Evolutionary conservation across 2,329 filamentous ascomycete genomes (phyloP).

Genomic region (Chalara sp.): DNA sequence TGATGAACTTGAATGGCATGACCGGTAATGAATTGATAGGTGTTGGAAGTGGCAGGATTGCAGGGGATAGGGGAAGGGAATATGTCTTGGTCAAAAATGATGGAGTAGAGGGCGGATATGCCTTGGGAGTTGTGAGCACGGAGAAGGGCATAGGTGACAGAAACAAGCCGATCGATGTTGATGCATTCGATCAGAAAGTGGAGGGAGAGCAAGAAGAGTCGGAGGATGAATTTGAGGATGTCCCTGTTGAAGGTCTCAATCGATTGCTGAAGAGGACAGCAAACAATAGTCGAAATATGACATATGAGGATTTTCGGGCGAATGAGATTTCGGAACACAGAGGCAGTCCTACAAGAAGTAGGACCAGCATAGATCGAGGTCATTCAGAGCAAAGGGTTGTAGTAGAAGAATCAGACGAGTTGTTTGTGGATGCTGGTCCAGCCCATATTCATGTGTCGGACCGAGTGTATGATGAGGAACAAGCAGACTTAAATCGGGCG

Average conservation of each 20-base stretch:
- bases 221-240: constrained; percentile 46
- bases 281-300: constrained; percentile 14
- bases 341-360: neutral
- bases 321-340: constrained; percentile 21
- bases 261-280: constrained; percentile 23
- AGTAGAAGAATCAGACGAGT: constrained; percentile 17
- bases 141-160: constrained; percentile 72
- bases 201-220: constrained; percentile 54
- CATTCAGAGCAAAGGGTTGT: constrained; percentile 5
- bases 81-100: constrained; percentile 97
- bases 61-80: constrained; percentile 82
- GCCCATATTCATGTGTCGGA: constrained; percentile 3
- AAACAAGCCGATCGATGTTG: constrained; percentile 89
- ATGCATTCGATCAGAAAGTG: constrained; percentile 54
- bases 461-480: constrained; percentile 5
- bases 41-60: constrained; percentile 57
- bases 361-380: constrained; percentile 11
- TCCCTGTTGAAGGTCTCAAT: constrained; percentile 29
- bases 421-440: constrained; percentile 22
- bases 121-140: constrained; percentile 83
- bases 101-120: constrained; percentile 91
- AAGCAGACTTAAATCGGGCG: constrained; percentile 5
- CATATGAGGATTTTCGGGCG: constrained; percentile 20
- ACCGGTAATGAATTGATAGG: constrained; percentile 64
- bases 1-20: constrained; percentile 95